Percentiles rank a stretch among this genome's conserved stretches.
phyloP scores from a whole-genome alignment of 768 basidiomycete species.

The Rhodosporidiobolus odoratus region DNA sequence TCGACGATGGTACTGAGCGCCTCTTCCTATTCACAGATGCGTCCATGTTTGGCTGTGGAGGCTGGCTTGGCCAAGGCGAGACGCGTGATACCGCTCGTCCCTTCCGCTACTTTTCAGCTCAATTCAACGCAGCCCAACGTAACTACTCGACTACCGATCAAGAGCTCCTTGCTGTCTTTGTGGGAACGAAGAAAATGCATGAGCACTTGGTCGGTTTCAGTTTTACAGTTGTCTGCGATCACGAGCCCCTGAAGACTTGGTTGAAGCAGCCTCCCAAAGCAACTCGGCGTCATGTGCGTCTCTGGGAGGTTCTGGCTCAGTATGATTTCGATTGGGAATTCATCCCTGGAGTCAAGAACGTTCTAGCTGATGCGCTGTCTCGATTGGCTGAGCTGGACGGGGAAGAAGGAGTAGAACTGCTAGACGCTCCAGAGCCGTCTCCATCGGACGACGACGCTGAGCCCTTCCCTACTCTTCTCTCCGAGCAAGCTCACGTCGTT shows the following conservation, averaged over 20 bases:
- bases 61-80: no score
- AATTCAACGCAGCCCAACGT: no score
- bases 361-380: background rate
- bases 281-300: background rate
- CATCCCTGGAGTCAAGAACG: background rate
- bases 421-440: background rate
- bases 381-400: slow-evolving; percentile 5
- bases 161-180: no score
- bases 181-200: no score
- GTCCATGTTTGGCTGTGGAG: no score
- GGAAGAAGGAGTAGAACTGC: background rate
- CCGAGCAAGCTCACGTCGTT: background rate
- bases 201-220: no score
- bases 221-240: no score
- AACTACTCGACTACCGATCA: no score
- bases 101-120: no score
- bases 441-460: background rate
- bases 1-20: no score
- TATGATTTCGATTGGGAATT: background rate
- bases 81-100: no score
- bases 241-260: background rate
- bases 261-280: background rate
- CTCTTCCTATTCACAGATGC: no score
- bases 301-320: slow-evolving; percentile 1
- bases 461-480: background rate